Conservation (phyloP, 257 asterid genomes). For the Fraxinus cuspidata region DNA sequence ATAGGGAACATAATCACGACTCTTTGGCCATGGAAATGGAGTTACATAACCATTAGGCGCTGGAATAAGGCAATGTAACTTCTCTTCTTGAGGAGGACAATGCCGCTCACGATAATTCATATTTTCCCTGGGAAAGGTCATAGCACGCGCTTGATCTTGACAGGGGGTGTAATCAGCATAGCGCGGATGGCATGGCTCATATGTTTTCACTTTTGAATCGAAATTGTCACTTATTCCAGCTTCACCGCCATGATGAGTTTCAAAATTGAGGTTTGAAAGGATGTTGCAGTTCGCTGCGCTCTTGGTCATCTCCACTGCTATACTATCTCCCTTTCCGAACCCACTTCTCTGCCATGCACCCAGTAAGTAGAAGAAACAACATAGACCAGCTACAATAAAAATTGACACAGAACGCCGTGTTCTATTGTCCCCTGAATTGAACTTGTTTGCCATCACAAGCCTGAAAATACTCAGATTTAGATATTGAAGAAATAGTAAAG, state of each 20-base stretch:
- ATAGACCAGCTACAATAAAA: background rate
- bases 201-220: background rate
- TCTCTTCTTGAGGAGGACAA: background rate
- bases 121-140: background rate
- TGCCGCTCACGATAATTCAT: background rate
- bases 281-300: background rate
- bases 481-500: background rate
- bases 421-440: background rate
- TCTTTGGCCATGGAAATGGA: background rate
- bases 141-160: background rate
- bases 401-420: background rate
- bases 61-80: background rate
- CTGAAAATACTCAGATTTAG: background rate
- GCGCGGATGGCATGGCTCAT: background rate
- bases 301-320: background rate
- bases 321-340: background rate
- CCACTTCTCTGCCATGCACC: slow-evolving; percentile 2
- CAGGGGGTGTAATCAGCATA: background rate
- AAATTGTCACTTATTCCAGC: background rate
- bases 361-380: slow-evolving; percentile 1
- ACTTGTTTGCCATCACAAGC: background rate
- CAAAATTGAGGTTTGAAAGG: background rate
- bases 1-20: background rate
- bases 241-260: background rate
- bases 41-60: background rate